These are phyloP conservation scores for Neurospora tetrasperma DNA, from an alignment of 495 filamentous ascomycete species.

Conservation along the genomic window DNA sequence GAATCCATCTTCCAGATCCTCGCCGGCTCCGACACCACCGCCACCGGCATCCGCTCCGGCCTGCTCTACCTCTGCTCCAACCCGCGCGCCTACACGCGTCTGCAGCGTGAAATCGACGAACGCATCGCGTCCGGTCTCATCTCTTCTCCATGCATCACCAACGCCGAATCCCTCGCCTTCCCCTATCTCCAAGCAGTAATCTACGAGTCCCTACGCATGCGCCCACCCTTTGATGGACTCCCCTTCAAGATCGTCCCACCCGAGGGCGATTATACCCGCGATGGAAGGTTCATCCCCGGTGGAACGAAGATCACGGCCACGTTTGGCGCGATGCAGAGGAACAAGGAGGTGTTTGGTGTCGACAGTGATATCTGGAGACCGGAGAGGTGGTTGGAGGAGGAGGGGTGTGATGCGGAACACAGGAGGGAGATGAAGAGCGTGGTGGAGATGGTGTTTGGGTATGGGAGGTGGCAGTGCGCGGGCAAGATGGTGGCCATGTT, in stretches of 20 bases:
- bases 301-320: conserved; percentile 44
- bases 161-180: conserved; percentile 29
- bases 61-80: conserved; percentile 43
- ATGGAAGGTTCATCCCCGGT: conserved; percentile 40
- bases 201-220: conserved; percentile 40
- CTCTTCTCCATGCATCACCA: conserved; percentile 21
- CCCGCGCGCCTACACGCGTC: conserved; percentile 34
- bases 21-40: conserved; percentile 57
- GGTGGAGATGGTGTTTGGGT: conserved; percentile 31
- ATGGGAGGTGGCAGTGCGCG: conserved; percentile 34
- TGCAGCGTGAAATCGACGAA: conserved; percentile 48
- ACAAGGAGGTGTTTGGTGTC: conserved; percentile 35
- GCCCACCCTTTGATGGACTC: conserved; percentile 25
- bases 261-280: conserved; percentile 38
- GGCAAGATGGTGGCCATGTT: conserved; percentile 35
- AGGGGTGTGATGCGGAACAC: conserved; percentile 11
- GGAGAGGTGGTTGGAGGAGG: conserved; percentile 44
- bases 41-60: conserved; percentile 47
- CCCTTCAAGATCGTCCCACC: conserved; percentile 36
- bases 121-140: conserved; percentile 24
- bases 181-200: conserved; percentile 41
- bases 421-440: conserved; percentile 29
- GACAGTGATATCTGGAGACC: conserved; percentile 42
- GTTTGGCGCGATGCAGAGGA: conserved; percentile 22
- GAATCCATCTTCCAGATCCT: conserved; percentile 36